phyloP scores from a whole-genome alignment of 805 yeast genomes.

The Pichia occidentalis region DNA sequence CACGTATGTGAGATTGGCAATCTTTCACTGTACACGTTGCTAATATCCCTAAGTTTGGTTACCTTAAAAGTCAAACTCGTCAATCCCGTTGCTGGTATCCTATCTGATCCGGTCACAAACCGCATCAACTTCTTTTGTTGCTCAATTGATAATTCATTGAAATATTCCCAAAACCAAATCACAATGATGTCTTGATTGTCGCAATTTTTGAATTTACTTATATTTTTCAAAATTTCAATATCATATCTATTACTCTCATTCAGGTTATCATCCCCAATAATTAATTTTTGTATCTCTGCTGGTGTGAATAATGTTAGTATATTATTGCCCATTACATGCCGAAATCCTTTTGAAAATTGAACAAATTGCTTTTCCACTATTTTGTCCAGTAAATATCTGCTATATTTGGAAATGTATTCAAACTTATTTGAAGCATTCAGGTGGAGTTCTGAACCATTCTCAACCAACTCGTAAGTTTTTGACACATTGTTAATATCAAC shows the following conservation, averaged over 20 bases:
- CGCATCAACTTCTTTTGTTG: constrained; percentile 59
- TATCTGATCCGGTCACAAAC: constrained; percentile 86
- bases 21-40: constrained; percentile 35
- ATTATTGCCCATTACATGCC: constrained; percentile 69
- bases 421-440: constrained; percentile 58
- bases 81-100: constrained; percentile 90
- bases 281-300: constrained; percentile 69
- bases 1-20: constrained; percentile 92
- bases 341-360: constrained; percentile 66
- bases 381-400: constrained; percentile 51
- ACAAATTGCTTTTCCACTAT: constrained; percentile 47
- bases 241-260: constrained; percentile 50
- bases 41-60: constrained; percentile 33
- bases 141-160: constrained; percentile 36
- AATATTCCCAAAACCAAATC: constrained; percentile 84
- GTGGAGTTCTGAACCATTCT: constrained; percentile 45
- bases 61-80: constrained; percentile 68
- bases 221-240: constrained; percentile 54
- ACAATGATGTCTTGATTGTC: constrained; percentile 35
- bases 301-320: constrained; percentile 76
- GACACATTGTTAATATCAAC: constrained; percentile 40
- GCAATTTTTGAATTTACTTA: constrained; percentile 73
- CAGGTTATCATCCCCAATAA: constrained; percentile 70
- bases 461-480: constrained; percentile 44
- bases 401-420: constrained; percentile 57